Base-by-base conservation (phyloP, 768 basidiomycete species). In the Pilatotrama ljubarskyi region DNA sequence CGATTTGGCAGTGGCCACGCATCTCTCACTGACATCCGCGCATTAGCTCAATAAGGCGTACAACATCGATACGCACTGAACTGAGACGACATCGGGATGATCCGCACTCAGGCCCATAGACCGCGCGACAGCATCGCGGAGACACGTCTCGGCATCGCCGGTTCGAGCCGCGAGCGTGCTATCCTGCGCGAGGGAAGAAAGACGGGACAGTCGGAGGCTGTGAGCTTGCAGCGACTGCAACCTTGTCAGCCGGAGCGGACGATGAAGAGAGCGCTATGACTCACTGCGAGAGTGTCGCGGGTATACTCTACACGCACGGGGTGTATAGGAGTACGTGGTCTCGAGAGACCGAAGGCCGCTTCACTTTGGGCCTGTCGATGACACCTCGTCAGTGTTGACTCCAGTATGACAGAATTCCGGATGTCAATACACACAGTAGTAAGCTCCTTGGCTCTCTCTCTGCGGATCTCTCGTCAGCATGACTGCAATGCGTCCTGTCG, bases 211-310 rank as follows among this genome's bases (percentile, higher is more conserved):
- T 7, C 49, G 49, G 11, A 65, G 15, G 17, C 55, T 47, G 36
- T 65, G 53, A 15, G 64, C 49, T 22, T 60, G 64, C 22, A 65
- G 22, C 9, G 61, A 53, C 64, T 65, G 53, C 24, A 20, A 1
- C 24, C 13, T n/a, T 4, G n/a, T 38, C 2, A 37, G 32, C 13
- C 14, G 5, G 5, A 24, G 25, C 35, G 11, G 26, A 6, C 6
- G n/a, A 20, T 26, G 38, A 24, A 9, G 29, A 17, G 15, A n/a
- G 18, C 20, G n/a, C n/a, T n/a, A 32, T 18, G 3, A 38, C 64
- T 40, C 17, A 65, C 64, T 1, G 64, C 49, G 11, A 65, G 15
- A 4, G 55, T 48, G 41, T 65, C 64, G 8, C 25, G 29, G 1
- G 64, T 65, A 42, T 50, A 18, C 17, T 65, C 64, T 14, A 49